Evolutionary conservation across 1,284 basidiomycete species (phyloP).

Genomic region (Cryptococcus sp.): DNA sequence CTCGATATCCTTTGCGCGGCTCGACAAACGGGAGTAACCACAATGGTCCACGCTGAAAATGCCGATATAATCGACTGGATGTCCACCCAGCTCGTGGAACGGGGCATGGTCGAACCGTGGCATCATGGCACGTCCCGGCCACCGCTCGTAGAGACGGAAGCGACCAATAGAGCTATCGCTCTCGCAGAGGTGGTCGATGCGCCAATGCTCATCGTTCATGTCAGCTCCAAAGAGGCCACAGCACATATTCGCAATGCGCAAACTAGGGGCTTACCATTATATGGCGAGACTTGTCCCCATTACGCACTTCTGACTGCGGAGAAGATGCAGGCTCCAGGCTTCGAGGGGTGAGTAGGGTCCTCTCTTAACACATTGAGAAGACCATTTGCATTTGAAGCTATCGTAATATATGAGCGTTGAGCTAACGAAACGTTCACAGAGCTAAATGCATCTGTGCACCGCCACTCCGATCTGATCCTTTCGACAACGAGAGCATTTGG

Average conservation of each 20-base stretch:
- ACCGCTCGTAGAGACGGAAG: slow-evolving; percentile 36
- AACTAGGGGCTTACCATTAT: slow-evolving; percentile 26
- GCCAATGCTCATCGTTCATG: slow-evolving; percentile 41
- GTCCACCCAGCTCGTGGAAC: slow-evolving; percentile 21
- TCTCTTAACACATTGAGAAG: too few relatives aligned
- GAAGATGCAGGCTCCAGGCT: slow-evolving; percentile 30
- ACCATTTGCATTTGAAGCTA: background rate
- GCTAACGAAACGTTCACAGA: background rate
- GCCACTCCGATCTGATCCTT: slow-evolving; percentile 29
- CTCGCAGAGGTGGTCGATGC: slow-evolving; percentile 35
- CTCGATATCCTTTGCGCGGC: slow-evolving; percentile 33
- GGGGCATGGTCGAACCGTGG: slow-evolving; percentile 31
- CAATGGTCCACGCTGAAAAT: slow-evolving; percentile 43
- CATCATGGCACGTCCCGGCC: slow-evolving; percentile 36
- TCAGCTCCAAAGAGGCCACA: slow-evolving; percentile 29
- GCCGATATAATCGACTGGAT: slow-evolving; percentile 40
- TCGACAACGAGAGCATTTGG: slow-evolving; percentile 33
- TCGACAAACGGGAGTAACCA: slow-evolving; percentile 31
- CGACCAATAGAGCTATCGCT: slow-evolving; percentile 37
- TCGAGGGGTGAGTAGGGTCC: slow-evolving; percentile 21
- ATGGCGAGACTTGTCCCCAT: slow-evolving; percentile 41
- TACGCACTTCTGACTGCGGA: slow-evolving; percentile 22
- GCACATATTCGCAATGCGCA: slow-evolving; percentile 33
- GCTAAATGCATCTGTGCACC: slow-evolving; percentile 41
- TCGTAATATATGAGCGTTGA: background rate